Evolutionary conservation across 805 yeast genomes (phyloP).

Genomic region (Suhomyces sp.): DNA sequence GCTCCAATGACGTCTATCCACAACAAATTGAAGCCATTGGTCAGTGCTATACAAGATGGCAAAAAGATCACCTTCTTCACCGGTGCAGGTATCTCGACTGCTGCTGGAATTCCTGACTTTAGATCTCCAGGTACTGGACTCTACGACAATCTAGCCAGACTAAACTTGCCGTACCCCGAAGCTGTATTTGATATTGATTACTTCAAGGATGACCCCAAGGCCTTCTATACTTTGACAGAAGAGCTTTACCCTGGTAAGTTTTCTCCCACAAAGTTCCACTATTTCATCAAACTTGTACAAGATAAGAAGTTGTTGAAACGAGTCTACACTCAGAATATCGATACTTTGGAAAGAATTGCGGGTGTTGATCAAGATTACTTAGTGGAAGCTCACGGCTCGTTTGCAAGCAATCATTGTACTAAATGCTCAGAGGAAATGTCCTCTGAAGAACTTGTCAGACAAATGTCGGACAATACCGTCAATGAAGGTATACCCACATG

Average conservation of each 20-base stretch:
- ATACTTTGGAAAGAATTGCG: constrained; percentile 83
- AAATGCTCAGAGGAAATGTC: constrained; percentile 62
- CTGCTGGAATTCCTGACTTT: constrained; percentile 95
- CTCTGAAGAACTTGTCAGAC: constrained; percentile 41
- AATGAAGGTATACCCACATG: constrained; percentile 55
- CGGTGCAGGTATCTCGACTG: constrained; percentile 94
- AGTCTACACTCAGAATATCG: constrained; percentile 90
- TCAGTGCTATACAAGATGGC: constrained; percentile 28
- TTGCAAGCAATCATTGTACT: constrained; percentile 81
- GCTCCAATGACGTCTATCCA: background rate
- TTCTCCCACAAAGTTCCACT: constrained; percentile 79
- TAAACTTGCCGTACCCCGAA: constrained; percentile 87
- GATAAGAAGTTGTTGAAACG: constrained; percentile 62
- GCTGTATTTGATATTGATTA: constrained; percentile 92
- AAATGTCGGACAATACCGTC: constrained; percentile 29
- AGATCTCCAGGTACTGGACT: constrained; percentile 88
- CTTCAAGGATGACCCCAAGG: constrained; percentile 71
- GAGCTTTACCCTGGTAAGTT: constrained; percentile 89
- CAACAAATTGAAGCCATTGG: constrained; percentile 28
- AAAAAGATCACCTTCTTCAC: constrained; percentile 63
- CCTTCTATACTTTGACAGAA: constrained; percentile 79
- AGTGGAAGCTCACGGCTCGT: constrained; percentile 95
- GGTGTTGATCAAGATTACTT: constrained; percentile 65
- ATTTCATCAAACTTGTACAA: constrained; percentile 64
- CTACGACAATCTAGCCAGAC: constrained; percentile 71